These are phyloP conservation scores for Lolium rigidum DNA, from an alignment of 176 grass and related monocot species.

Conservation along the genomic window DNA sequence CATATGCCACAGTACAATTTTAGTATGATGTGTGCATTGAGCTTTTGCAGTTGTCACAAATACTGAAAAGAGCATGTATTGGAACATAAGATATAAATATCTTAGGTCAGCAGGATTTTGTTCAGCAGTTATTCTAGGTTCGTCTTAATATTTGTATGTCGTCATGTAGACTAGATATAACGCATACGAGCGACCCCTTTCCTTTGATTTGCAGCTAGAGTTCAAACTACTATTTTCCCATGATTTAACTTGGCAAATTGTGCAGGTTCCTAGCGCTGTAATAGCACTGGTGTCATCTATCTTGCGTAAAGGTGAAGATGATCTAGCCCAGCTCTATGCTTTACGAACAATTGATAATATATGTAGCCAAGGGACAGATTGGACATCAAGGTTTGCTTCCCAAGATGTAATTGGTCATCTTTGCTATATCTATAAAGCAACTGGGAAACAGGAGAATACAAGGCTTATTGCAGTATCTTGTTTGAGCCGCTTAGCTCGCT, in stretches of 20 bases:
- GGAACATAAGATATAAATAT: conserved; percentile 7
- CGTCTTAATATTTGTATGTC: conserved; percentile 9
- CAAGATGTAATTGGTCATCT: conserved; percentile 89
- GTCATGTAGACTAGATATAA: conserved; percentile 18
- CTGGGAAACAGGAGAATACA: conserved; percentile 90
- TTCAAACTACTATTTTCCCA: background rate
- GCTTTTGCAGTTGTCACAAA: conserved; percentile 2
- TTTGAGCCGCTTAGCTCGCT: conserved; percentile 79
- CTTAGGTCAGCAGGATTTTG: background rate
- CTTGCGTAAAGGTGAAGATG: conserved; percentile 95
- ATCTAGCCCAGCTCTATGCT: conserved; percentile 94
- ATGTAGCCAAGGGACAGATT: conserved; percentile 89
- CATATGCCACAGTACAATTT: conserved; percentile 4
- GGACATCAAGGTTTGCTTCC: conserved; percentile 90
- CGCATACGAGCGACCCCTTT: conserved; percentile 24
- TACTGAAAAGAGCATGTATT: conserved; percentile 2
- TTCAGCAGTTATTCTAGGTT: background rate
- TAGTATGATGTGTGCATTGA: background rate
- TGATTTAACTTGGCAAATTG: conserved; percentile 44
- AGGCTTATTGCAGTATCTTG: conserved; percentile 93
- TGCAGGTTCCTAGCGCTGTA: conserved; percentile 91
- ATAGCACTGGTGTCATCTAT: conserved; percentile 89
- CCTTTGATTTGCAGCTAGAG: conserved; percentile 1
- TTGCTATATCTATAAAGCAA: conserved; percentile 92
- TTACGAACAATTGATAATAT: conserved; percentile 97